Evolutionary conservation across 2,329 filamentous ascomycete species (phyloP).

Genomic region (Byssoonygena ceratinophila): DNA sequence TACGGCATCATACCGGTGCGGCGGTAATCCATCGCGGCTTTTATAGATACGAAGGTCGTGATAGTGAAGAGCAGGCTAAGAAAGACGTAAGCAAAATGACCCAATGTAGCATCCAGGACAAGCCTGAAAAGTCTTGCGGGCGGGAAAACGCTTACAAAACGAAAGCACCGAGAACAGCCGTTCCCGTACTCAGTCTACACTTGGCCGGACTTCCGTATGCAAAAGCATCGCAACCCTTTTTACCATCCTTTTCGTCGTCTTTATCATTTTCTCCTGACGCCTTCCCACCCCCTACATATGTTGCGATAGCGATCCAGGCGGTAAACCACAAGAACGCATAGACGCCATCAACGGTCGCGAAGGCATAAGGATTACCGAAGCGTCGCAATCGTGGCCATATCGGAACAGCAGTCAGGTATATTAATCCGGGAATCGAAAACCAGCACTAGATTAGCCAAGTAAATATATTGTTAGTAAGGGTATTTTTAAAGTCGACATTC

Average conservation of each 20-base stretch:
- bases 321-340: constrained; percentile 50
- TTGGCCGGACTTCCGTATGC: constrained; percentile 45
- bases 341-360: constrained; percentile 45
- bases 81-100: neutral
- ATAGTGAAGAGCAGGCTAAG: constrained; percentile 44
- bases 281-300: constrained; percentile 48
- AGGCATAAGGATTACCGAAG: constrained; percentile 52
- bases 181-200: constrained; percentile 48
- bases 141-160: constrained; percentile 40
- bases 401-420: constrained; percentile 51
- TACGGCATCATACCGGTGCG: constrained; percentile 46
- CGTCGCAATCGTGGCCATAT: constrained; percentile 49
- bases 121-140: neutral
- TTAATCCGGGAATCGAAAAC: constrained; percentile 46
- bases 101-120: neutral
- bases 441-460: constrained; percentile 43
- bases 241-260: constrained; percentile 33
- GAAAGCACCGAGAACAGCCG: constrained; percentile 47
- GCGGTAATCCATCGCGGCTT: constrained; percentile 47
- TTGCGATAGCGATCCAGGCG: constrained; percentile 47
- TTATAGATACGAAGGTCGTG: constrained; percentile 45
- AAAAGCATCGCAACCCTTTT: constrained; percentile 45
- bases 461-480: constrained; percentile 4
- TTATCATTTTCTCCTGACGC: constrained; percentile 36
- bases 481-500: neutral